Base-by-base conservation (phyloP, 164 flowering plant genomes). In the Berberis thunbergii region DNA sequence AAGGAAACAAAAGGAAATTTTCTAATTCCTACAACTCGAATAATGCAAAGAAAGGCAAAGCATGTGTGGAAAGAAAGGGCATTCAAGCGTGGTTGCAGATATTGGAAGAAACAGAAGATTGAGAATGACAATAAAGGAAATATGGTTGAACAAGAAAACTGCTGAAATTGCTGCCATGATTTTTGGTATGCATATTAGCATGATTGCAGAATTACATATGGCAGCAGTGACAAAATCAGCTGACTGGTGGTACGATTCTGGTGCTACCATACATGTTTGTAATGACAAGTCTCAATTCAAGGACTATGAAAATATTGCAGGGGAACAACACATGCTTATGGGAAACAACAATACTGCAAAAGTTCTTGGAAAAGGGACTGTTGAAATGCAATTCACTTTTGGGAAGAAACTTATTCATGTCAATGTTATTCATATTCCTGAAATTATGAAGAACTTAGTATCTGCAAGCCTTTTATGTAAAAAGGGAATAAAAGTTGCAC, bases 381-480 rank as follows among this genome's bases (percentile, higher is more conserved):
- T 49, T n/a, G 48, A 52, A 13, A 40, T 63, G 40, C 41, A 63
- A n/a, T 42, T 50, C 48, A 63, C 59, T 10, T 63, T 41, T 4
- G 40, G 40, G 43, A 63, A 63, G 40, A 41, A 49, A 4, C 7
- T 63, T 9, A 53, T 41, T 9, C 44, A 43, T 45, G 6, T 1
- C n/a, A 49, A 63, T 63, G 42, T 43, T 0, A 10, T 43, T 49
- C 53, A 50, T 62, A n/a, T 40, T 10, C 55, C 54, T 39, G 43
- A 49, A 13, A 1, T 49, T 2, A 53, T n/a, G 2, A 57, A 57
- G 43, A 57, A 57, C 2, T 3, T 64, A 8, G 49, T 64, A n/a
- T 54, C 43, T 43, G 12, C 49, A 54, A 45, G 11, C 45, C 43
- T 38, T 43, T 6, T 54, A 3, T 52, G 42, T 44, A 38, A 55